Evolutionary conservation across 202 grass and related monocot species (phyloP).

Genomic region (Elaeis oleifera): DNA sequence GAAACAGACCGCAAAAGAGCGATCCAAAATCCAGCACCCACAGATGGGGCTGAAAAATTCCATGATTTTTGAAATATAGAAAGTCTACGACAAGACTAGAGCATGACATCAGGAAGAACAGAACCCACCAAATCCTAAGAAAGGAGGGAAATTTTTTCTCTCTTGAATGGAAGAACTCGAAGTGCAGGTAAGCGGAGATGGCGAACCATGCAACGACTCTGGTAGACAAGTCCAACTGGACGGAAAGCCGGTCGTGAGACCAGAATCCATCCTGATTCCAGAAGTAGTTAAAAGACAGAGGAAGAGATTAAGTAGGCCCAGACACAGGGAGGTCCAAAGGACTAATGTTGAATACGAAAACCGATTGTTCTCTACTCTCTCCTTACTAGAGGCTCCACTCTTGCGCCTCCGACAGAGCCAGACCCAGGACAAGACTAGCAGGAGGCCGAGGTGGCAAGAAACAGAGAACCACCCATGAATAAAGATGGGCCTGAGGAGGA

Average conservation of each 20-base stretch:
- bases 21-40: constrained; percentile 55
- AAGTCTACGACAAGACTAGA: constrained; percentile 27
- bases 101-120: constrained; percentile 49
- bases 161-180: constrained; percentile 23
- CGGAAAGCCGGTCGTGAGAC: constrained; percentile 10
- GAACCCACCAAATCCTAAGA: constrained; percentile 54
- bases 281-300: constrained; percentile 25
- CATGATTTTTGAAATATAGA: background rate
- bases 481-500: background rate
- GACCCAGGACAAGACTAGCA: constrained; percentile 12
- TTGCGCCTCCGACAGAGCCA: constrained; percentile 23
- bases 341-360: constrained; percentile 20
- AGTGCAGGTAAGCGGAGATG: constrained; percentile 38
- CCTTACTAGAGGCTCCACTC: background rate
- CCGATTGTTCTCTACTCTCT: constrained; percentile 3
- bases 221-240: constrained; percentile 29
- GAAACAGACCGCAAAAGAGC: constrained; percentile 14
- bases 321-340: constrained; percentile 22
- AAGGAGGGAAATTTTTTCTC: constrained; percentile 40
- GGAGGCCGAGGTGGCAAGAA: constrained; percentile 23
- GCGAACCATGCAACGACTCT: constrained; percentile 52
- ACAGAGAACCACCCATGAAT: constrained; percentile 8
- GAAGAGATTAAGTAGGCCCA: constrained; percentile 24
- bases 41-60: constrained; percentile 17
- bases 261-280: background rate